These are phyloP conservation scores for Sporothrix sp. DNA, from an alignment of 2,329 filamentous ascomycete species.

Conservation along the genomic window DNA sequence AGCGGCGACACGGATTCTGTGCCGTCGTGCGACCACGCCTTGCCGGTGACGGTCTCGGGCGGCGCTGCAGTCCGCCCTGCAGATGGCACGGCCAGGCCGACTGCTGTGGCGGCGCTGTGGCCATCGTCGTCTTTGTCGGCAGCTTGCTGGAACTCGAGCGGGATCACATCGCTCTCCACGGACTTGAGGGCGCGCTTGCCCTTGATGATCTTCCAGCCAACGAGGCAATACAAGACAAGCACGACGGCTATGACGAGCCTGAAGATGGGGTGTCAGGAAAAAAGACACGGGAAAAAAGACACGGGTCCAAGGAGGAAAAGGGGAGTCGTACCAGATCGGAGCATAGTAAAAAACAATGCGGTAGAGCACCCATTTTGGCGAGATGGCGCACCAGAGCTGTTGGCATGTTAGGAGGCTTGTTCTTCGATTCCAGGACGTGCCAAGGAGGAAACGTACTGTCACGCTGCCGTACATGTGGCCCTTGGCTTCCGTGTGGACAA, in stretches of 20 bases:
- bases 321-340: slow-evolving; percentile 25
- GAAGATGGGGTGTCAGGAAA: neutral
- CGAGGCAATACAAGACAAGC: slow-evolving; percentile 36
- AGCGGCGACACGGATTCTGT: slow-evolving; percentile 8
- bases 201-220: slow-evolving; percentile 26
- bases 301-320: neutral
- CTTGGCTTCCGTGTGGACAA: slow-evolving; percentile 23
- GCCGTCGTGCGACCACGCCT: slow-evolving; percentile 6
- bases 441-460: slow-evolving; percentile 20
- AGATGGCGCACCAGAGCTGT: slow-evolving; percentile 31
- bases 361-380: slow-evolving; percentile 27
- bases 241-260: slow-evolving; percentile 24
- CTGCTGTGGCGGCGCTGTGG: neutral
- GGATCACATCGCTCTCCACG: slow-evolving; percentile 22
- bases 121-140: slow-evolving; percentile 4
- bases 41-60: neutral
- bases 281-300: neutral
- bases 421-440: neutral
- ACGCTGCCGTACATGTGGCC: slow-evolving; percentile 29
- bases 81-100: neutral
- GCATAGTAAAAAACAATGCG: slow-evolving; percentile 28
- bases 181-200: slow-evolving; percentile 25
- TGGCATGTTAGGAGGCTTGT: neutral
- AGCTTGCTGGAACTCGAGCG: slow-evolving; percentile 12
- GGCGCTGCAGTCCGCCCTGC: neutral